Evolutionary conservation across 768 basidiomycete genomes (phyloP).

Genomic region (Pisolithus orientalis): DNA sequence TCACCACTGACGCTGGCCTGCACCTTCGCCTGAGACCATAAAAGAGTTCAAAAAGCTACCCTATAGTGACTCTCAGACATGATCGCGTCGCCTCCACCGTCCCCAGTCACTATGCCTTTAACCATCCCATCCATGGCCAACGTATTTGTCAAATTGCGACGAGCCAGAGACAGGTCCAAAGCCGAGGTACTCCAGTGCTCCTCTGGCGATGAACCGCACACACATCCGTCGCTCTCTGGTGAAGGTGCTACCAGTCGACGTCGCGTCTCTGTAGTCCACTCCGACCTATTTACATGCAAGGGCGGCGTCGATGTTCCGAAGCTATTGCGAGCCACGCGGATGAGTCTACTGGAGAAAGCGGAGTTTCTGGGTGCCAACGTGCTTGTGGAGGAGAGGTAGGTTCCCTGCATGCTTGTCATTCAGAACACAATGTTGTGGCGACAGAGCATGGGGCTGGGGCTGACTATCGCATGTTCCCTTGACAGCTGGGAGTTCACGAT

Average conservation of each 20-base stretch:
- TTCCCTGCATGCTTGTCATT: constrained; percentile 13
- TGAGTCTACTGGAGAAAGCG: constrained; percentile 44
- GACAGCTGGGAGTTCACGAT: constrained; percentile 62
- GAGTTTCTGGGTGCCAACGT: constrained; percentile 48
- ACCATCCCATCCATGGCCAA: constrained; percentile 39
- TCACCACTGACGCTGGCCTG: background rate
- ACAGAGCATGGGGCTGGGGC: background rate
- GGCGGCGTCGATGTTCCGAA: constrained; percentile 57
- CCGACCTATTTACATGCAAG: constrained; percentile 48
- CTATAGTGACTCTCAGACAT: background rate
- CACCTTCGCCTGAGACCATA: background rate
- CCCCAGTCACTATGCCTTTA: constrained; percentile 17
- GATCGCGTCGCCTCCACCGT: constrained; percentile 18
- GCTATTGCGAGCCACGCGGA: constrained; percentile 51
- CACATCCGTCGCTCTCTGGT: constrained; percentile 28
- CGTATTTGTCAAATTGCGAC: constrained; percentile 48
- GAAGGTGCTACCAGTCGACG: constrained; percentile 21
- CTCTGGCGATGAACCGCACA: constrained; percentile 32
- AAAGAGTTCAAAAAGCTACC: background rate
- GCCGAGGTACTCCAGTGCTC: constrained; percentile 27
- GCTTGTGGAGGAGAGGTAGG: constrained; percentile 66
- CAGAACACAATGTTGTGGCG: background rate
- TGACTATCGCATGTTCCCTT: constrained; percentile 2
- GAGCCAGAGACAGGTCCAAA: constrained; percentile 22
- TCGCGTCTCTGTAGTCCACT: constrained; percentile 29